A percentile compares a stretch with the other conserved stretches of the same genome.
These are phyloP conservation scores for Dendrothele bispora DNA, from an alignment of 768 basidiomycete genomes.

Conservation along the genomic window DNA sequence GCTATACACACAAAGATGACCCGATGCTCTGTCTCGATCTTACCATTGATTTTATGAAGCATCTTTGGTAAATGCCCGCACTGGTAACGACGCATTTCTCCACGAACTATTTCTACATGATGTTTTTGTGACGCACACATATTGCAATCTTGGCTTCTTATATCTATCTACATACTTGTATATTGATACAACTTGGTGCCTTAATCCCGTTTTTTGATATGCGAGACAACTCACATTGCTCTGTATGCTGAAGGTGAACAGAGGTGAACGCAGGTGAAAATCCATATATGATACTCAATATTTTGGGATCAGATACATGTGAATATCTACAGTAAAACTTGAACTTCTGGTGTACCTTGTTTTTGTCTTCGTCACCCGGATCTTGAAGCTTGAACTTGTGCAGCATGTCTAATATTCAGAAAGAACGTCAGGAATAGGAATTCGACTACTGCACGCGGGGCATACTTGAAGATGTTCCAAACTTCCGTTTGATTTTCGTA, in stretches of 20 bases:
- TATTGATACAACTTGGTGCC: conserved; percentile 48
- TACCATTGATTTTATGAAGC: conserved; percentile 72
- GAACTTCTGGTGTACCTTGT: conserved; percentile 18
- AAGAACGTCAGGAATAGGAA: conserved; percentile 7
- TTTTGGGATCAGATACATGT: conserved; percentile 26
- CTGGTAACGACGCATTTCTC: no score
- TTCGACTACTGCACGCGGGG: neutral
- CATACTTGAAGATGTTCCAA: conserved; percentile 53
- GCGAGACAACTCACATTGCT: no score
- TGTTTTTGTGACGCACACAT: no score
- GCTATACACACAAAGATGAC: conserved; percentile 70
- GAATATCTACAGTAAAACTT: conserved; percentile 29
- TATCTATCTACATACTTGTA: neutral
- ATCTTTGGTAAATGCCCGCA: no score
- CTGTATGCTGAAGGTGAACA: no score
- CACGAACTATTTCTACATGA: conserved; percentile 50
- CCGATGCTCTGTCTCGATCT: conserved; percentile 82
- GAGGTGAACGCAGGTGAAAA: no score
- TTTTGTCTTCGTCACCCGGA: neutral
- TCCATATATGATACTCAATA: conserved; percentile 42
- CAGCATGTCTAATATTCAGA: conserved; percentile 19
- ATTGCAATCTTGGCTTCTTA: no score
- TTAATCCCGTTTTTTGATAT: no score
- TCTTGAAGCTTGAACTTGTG: conserved; percentile 8
- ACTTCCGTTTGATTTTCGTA: conserved; percentile 53